Percentiles rank a stretch among this genome's conserved stretches.
phyloP scores from a whole-genome alignment of 495 filamentous ascomycete genomes.

The Lepidopterella palustris region DNA sequence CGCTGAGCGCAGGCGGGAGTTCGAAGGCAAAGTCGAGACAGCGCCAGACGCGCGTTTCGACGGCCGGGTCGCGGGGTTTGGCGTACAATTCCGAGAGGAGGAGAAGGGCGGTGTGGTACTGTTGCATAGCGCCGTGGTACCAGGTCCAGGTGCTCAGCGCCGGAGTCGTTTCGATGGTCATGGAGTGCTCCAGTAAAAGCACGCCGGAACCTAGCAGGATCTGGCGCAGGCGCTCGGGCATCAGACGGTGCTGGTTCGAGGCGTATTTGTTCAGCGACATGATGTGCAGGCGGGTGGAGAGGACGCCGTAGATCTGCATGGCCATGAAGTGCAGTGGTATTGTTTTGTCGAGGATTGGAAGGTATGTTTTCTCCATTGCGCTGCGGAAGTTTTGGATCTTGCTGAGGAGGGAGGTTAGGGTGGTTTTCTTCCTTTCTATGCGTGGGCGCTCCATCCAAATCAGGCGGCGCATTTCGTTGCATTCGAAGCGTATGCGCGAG shows the following conservation, averaged over 20 bases:
- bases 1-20: constrained; percentile 43
- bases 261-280: constrained; percentile 58
- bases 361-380: constrained; percentile 54
- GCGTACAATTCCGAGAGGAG: constrained; percentile 48
- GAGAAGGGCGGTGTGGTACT: constrained; percentile 44
- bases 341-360: constrained; percentile 49
- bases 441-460: constrained; percentile 57
- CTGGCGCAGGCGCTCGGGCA: constrained; percentile 42
- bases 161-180: constrained; percentile 50
- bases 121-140: constrained; percentile 43
- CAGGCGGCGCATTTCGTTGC: constrained; percentile 63
- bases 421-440: constrained; percentile 55
- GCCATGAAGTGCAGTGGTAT: constrained; percentile 54
- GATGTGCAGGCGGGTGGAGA: constrained; percentile 55
- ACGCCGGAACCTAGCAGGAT: constrained; percentile 49
- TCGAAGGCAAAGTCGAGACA: constrained; percentile 67
- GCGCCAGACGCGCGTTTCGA: constrained; percentile 59
- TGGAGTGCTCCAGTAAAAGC: constrained; percentile 52
- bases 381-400: constrained; percentile 58
- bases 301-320: constrained; percentile 53
- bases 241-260: constrained; percentile 43
- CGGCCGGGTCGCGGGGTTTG: constrained; percentile 39
- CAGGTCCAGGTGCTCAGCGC: constrained; percentile 43
- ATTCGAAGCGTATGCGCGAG: constrained; percentile 60
- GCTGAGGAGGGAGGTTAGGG: constrained; percentile 47